phyloP scores from a whole-genome alignment of 192 early-diverging fungal species.

The Entrophospora sp. region DNA sequence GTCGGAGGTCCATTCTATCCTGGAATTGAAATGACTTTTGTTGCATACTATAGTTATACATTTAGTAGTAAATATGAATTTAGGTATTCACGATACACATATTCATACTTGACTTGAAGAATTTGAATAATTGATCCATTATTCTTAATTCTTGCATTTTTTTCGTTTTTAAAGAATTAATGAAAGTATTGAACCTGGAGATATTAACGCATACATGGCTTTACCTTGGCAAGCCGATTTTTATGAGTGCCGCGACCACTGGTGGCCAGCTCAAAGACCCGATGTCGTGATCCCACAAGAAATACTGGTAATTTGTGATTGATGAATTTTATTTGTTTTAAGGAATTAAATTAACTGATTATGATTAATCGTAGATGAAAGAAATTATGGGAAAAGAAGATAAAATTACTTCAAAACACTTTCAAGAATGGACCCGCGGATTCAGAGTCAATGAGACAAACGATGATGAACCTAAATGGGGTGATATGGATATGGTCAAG shows the following conservation, averaged over 20 bases:
- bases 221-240: conserved; percentile 8
- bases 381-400: too few relatives aligned
- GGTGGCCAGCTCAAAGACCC: conserved; percentile 8
- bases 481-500: neutral
- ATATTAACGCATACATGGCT: conserved; percentile 3
- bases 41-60: neutral
- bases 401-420: neutral
- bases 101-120: too few relatives aligned
- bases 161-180: too few relatives aligned
- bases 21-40: conserved; percentile 9
- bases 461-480: neutral
- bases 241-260: neutral
- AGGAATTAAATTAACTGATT: too few relatives aligned
- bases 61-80: neutral
- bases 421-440: neutral
- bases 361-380: too few relatives aligned
- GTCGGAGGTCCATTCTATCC: conserved; percentile 6
- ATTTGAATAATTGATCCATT: too few relatives aligned
- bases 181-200: neutral
- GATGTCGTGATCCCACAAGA: neutral
- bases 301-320: too few relatives aligned
- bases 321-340: too few relatives aligned
- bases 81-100: neutral
- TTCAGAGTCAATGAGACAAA: neutral
- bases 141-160: too few relatives aligned